phyloP scores from a whole-genome alignment of 345 rosid genomes.

The Dipteronia sinensis region DNA sequence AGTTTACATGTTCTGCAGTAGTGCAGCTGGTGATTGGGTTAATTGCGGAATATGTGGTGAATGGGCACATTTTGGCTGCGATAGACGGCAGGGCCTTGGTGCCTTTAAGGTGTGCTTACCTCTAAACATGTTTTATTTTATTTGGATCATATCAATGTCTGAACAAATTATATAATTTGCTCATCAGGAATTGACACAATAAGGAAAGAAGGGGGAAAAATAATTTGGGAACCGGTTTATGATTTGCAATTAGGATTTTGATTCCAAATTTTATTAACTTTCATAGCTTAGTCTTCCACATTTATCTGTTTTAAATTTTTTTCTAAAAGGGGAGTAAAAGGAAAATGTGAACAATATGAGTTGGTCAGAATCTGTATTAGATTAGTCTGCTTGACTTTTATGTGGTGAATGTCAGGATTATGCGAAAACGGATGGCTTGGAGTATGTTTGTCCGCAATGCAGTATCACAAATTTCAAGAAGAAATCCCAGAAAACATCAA shows the following conservation, averaged over 20 bases:
- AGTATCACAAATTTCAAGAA: constrained; percentile 83
- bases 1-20: constrained; percentile 55
- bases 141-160: neutral
- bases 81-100: constrained; percentile 95
- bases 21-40: constrained; percentile 99
- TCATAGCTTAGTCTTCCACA: neutral
- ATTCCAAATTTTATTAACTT: too few species aligned
- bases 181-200: neutral
- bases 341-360: neutral
- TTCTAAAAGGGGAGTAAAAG: neutral
- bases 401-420: constrained; percentile 70
- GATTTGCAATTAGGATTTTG: neutral
- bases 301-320: neutral
- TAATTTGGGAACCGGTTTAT: neutral
- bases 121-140: neutral
- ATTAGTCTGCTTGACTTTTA: neutral
- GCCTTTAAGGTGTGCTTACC: constrained; percentile 77
- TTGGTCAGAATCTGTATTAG: neutral
- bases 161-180: neutral
- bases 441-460: constrained; percentile 95
- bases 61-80: constrained; percentile 99
- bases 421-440: constrained; percentile 96
- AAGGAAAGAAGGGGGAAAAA: neutral
- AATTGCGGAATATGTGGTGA: constrained; percentile 98
- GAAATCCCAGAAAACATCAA: constrained; percentile 77